Evolutionary conservation across 1,284 basidiomycete species (phyloP), one percentile per base, ranked within the genome.

Genomic region (Sporisorium iseilematis-ciliati): DNA sequence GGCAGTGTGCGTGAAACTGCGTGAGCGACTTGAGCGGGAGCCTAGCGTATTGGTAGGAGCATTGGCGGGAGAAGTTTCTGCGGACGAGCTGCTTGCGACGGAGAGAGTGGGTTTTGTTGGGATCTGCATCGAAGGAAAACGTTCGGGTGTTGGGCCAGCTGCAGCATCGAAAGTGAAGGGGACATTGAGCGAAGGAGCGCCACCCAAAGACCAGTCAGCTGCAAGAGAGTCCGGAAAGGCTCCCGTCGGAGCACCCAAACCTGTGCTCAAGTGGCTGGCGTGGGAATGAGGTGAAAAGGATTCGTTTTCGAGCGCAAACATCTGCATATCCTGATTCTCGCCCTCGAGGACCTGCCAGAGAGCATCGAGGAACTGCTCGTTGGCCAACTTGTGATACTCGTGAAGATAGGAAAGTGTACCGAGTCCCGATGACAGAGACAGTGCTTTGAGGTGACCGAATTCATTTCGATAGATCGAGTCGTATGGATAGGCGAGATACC

Each of bases 391-490:
- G 62, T 76, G 74, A 45, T 76, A 76, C 46, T 76, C 69, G 56
- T 76, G 74, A 33, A 76, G 63, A 25, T 76, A 76, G 20, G 74
- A 76, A 46, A 76, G 69, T 6, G 74, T 72, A 33, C 74, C 74
- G 3, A 76, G 69, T 2, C 74, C 74, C 2, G 74, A 76, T 2
- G 74, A 76, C 16, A 72, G 46, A 12, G 74, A 76, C 21, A 76
- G 57, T 3, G 74, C 74, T 20, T 76, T 76, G 33, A 76, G 54
- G 51, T 76, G 74, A 18, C 74, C 74, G 25, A 76, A 76, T 35
- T 76, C 74, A 50, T 76, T 76, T 29, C 68, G 57, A 52, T 76
- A 76, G 69, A 76, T 62, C 1, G 74, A 76, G 23, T 76, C 74
- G 33, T 71, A 76, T 6, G 74, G 74, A 50, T 76, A 72, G 12